A percentile compares a stretch with the other conserved stretches of the same genome.
These are phyloP conservation scores for Lactarius hatsudake DNA, from an alignment of 768 basidiomycete species.

Conservation along the genomic window DNA sequence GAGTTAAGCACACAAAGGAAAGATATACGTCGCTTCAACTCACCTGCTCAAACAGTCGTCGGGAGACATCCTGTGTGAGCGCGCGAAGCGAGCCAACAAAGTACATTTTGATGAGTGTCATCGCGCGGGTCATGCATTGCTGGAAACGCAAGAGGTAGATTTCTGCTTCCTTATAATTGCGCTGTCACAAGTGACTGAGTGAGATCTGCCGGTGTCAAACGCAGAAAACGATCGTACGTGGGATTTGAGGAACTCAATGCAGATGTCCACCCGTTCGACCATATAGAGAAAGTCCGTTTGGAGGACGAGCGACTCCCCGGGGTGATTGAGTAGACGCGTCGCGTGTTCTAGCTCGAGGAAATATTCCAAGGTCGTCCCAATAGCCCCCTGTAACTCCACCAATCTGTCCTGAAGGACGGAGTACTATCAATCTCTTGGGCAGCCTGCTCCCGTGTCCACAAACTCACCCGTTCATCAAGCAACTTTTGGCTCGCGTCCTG, in stretches of 20 bases:
- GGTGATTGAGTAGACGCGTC: slow-evolving; percentile 90
- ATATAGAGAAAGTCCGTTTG: slow-evolving; percentile 91
- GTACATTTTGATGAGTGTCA: slow-evolving; percentile 98
- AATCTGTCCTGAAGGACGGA: slow-evolving; percentile 59
- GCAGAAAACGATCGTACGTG: slow-evolving; percentile 56
- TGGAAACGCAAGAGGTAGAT: slow-evolving; percentile 95
- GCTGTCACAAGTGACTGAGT: slow-evolving; percentile 42
- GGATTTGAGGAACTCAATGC: slow-evolving; percentile 82
- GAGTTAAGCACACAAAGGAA: neutral
- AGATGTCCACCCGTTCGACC: slow-evolving; percentile 94
- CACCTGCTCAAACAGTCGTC: slow-evolving; percentile 74
- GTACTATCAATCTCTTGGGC: neutral
- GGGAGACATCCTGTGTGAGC: slow-evolving; percentile 73
- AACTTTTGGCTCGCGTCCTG: slow-evolving; percentile 89
- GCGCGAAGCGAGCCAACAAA: slow-evolving; percentile 84
- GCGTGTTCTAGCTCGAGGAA: slow-evolving; percentile 94
- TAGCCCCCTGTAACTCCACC: slow-evolving; percentile 76
- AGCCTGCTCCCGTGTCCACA: neutral
- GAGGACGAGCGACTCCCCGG: slow-evolving; percentile 87
- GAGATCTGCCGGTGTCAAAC: neutral
- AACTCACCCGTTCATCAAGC: slow-evolving; percentile 83
- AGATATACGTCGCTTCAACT: neutral
- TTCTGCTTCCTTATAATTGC: slow-evolving; percentile 89
- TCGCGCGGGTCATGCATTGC: slow-evolving; percentile 96
- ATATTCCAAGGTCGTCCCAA: slow-evolving; percentile 79